Evolutionary conservation across 1,139 yeast genomes (phyloP), one percentile per base, ranked within the genome.

Genomic region (Debaryomycetaceae sp.): DNA sequence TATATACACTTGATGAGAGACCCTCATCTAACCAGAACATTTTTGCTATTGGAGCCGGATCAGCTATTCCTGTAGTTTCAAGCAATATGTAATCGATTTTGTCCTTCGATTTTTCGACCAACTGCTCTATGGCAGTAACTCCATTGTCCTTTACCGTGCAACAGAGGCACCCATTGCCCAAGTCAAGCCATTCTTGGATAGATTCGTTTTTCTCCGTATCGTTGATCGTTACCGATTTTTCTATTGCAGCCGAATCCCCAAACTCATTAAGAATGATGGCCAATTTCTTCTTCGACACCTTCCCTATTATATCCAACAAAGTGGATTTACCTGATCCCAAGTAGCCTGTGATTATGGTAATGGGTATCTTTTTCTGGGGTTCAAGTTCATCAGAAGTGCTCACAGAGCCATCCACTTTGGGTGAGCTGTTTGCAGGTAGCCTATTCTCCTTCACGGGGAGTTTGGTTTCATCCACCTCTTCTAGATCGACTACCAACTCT

Each of bases 1-100:
- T 85, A 60, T 87, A 88, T 2, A 93, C 88, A 52, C 82, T 84
- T 6, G 96, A 84, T 9, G 85, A 76, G 45, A 93, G 70, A 0
- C 93, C 97, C 34, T 87, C 95, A 62, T 93, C 99, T 36, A 91
- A 73, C 99, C 99, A 93, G 64, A 93, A 93, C 97, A 93, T 93
- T 53, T 83, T 81, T 6, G 97, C 97, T 34, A 93, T 89, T 0
- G 98, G 98, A 0, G 86, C 97, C 0, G 99, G 99, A 60, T 93
- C 98, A 0, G 99, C 99, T n/a, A 95, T 76, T 0, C 99, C 99
- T 0, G 97, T 89, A 0, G 99, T 95, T 60, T 93, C 99, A 45
- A 95, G 68, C 24, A 93, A 64, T 24, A 93, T 90, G 58, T 93
- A 87, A 62, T 95, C 99, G 47, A 93, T 91, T 44, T 76, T 77